Evolutionary conservation across 2,329 filamentous ascomycete species (phyloP), one percentile per base, ranked within the genome.

Genomic region (Niveomyces coronatus): DNA sequence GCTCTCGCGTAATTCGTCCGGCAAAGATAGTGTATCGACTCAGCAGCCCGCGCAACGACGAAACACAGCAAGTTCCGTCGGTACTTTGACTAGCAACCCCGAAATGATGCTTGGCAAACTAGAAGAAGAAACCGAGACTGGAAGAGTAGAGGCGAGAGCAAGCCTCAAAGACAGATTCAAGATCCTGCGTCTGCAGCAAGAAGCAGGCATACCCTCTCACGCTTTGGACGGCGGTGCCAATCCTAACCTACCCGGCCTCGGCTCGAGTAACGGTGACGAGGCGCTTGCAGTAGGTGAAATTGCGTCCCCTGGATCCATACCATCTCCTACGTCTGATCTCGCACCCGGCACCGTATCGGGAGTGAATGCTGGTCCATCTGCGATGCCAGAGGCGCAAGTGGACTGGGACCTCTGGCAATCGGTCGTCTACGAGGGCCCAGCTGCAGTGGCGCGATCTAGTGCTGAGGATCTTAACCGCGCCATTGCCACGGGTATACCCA

Each of bases 331-430:
- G 48, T 70, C 72, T 4, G 77, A 71, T 40, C 65, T 95, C 31
- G 79, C 86, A 1, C 88, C 88, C 0, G 88, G 88, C 2, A 95
- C 88, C 2, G 86, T 82, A 7, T 80, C 85, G 9, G 88, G 89
- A 5, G 76, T 88, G 29, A 80, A 80, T 17, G 78, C 80, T 16
- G 84, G 84, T 1, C 83, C 82, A 8, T 80, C 85, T 3, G 76
- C 79, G 16, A 70, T 79, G 45, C 62, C 65, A 11, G 84, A 88
- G 51, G 67, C 70, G 13, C 80, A 85, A 17, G 91, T 98, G n/a
- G 87, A 98, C 55, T 98, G 91, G 91, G 91, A 98, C 58, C 65
- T 98, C 27, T 98, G 91, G 91, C 89, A 98, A 56, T 78, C 83
- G 17, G 82, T 98, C 4, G 91, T 98, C 23, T 93, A 95, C 48